Evolutionary conservation across 441 rosid species (phyloP).

Genomic region (Gossypium gossypioides): DNA sequence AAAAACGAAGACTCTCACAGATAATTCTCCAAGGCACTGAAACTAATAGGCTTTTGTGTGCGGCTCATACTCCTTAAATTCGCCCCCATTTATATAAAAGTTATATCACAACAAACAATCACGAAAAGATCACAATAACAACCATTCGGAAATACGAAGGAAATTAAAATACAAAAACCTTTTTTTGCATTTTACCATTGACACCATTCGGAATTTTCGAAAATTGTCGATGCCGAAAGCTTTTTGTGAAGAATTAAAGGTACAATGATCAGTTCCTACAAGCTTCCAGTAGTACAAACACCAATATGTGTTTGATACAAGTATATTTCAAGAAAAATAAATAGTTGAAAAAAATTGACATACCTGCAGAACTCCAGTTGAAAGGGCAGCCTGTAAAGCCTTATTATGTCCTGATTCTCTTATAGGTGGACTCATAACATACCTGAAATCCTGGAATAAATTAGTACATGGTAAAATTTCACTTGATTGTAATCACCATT

Average conservation of each 20-base stretch:
- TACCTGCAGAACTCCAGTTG: conserved; percentile 84
- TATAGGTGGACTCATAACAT: conserved; percentile 92
- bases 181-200: conserved; percentile 44
- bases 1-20: too few species aligned
- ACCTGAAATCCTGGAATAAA: conserved; percentile 35
- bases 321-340: background rate
- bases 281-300: conserved; percentile 21
- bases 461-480: too few species aligned
- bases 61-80: too few species aligned
- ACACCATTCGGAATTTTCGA: conserved; percentile 61
- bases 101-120: too few species aligned
- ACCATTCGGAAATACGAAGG: background rate
- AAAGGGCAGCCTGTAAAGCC: conserved; percentile 82
- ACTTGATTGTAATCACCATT: too few species aligned
- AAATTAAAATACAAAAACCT: conserved; percentile 5
- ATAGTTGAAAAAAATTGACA: background rate
- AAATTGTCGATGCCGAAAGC: conserved; percentile 74
- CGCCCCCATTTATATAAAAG: too few species aligned
- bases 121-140: too few species aligned
- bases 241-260: conserved; percentile 73
- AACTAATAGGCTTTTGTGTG: too few species aligned
- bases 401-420: conserved; percentile 72
- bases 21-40: too few species aligned
- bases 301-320: background rate
- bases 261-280: conserved; percentile 90